Conservation (phyloP, 2,329 filamentous ascomycete species). For the Endocalyx cinctus region DNA sequence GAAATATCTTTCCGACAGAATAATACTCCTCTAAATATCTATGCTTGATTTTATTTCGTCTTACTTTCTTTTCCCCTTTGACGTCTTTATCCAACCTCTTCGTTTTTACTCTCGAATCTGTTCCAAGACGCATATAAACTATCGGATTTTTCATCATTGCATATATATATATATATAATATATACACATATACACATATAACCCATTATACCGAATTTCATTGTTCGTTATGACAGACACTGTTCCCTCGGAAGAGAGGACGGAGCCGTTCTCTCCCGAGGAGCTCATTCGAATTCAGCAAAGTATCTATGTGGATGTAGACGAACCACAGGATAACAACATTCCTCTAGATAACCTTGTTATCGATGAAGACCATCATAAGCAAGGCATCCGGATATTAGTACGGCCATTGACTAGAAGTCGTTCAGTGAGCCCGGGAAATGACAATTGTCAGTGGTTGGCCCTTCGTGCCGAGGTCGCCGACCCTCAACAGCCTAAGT, state of each 20-base stretch:
- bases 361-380: slow-evolving; percentile 48
- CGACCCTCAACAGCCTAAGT: slow-evolving; percentile 45
- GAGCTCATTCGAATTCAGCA: slow-evolving; percentile 46
- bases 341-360: slow-evolving; percentile 51
- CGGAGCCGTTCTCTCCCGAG: slow-evolving; percentile 54
- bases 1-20: too few species aligned
- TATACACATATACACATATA: too few species aligned
- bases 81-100: neutral
- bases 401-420: slow-evolving; percentile 49
- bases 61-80: slow-evolving; percentile 10
- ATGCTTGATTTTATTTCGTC: too few species aligned
- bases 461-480: slow-evolving; percentile 51
- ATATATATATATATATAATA: slow-evolving; percentile 3
- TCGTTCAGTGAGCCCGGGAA: slow-evolving; percentile 52
- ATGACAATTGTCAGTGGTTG: slow-evolving; percentile 53
- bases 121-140: neutral
- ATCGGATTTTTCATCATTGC: slow-evolving; percentile 2
- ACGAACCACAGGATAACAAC: slow-evolving; percentile 33
- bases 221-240: slow-evolving; percentile 41
- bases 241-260: slow-evolving; percentile 46
- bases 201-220: slow-evolving; percentile 10
- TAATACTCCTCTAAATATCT: too few species aligned
- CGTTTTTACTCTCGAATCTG: neutral
- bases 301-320: slow-evolving; percentile 37
- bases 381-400: slow-evolving; percentile 53